Base-by-base conservation (phyloP, 306 rosid species). In the Pyrus bretschneideri region DNA sequence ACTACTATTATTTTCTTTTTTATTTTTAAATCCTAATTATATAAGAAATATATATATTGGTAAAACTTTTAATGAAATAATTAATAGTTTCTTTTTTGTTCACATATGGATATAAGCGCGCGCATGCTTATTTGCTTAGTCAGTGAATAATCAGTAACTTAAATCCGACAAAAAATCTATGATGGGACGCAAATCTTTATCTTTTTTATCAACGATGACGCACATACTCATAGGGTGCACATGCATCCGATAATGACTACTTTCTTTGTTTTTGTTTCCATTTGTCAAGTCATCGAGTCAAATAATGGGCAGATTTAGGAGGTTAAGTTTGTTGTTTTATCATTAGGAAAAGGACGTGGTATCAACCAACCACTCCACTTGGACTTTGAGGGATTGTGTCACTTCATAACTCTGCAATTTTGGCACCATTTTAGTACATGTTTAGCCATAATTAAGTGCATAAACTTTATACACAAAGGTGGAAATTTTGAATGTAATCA, bases 201-300 rank as follows among this genome's bases (percentile, higher is more conserved):
- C 1, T 81, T n/a, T 80, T 76, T 60, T 72, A 69, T 75, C 70
- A 61, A 82, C 62, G 79, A 76, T 49, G 87, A 81, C 81, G 76
- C 82, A 81, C 81, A 70, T 75, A 78, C 82, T 80, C 81, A 70
- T 73, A 76, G 79, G 76, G 60, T 60, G 88, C 93, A 84, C 90
- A 89, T 89, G 92, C 88, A 76, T 13, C 6, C 78, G 95, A 88
- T 84, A 82, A 76, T 71, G 93, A 91, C 95, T 69, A 71, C 29
- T 71, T 9, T 35, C 40, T 35, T 35, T 35, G 9, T 73, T 71
- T 74, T 69, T 74, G 69, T 81, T 63, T 63, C 45, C 74, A 14
- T n/a, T 14, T 54, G 23, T 55, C 33, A 5, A 27, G 45, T 70
- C 45, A 19, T 21, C 38, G 10, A 10, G n/a, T 70, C 8, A 13